These are phyloP conservation scores for Iris pallida DNA, from an alignment of 116 monocot species.

Conservation along the genomic window DNA sequence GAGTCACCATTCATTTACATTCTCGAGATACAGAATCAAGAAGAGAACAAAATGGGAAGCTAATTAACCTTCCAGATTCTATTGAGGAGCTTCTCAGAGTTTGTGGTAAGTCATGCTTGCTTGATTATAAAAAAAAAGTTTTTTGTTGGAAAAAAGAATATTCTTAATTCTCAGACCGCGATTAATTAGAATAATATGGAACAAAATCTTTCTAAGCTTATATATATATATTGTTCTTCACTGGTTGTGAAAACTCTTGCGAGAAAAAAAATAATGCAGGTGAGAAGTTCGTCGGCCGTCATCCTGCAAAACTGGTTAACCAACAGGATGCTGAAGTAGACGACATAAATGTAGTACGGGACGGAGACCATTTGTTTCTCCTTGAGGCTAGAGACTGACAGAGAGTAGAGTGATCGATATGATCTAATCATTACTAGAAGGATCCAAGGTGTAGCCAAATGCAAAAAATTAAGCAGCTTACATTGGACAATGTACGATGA, in stretches of 20 bases:
- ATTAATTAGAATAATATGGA: too few species aligned
- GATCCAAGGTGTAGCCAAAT: not conserved
- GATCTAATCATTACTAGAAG: not conserved
- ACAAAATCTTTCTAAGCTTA: too few species aligned
- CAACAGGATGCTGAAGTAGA: constrained; percentile 18
- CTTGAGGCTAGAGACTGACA: not conserved
- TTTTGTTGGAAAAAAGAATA: not conserved
- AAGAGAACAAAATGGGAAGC: constrained; percentile 26
- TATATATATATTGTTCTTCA: too few species aligned
- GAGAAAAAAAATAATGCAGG: constrained; percentile 10
- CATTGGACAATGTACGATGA: too few species aligned
- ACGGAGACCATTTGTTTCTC: constrained; percentile 19
- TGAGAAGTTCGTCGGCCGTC: constrained; percentile 17
- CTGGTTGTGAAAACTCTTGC: not conserved
- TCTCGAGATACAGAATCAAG: constrained; percentile 1
- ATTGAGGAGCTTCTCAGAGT: constrained; percentile 47
- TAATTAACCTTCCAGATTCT: constrained; percentile 50
- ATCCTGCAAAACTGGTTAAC: constrained; percentile 13
- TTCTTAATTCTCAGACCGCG: too few species aligned
- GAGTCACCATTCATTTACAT: constrained; percentile 43
- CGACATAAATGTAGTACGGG: constrained; percentile 12
- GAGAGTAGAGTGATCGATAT: not conserved
- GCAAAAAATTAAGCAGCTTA: too few species aligned
- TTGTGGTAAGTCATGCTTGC: constrained; percentile 41
- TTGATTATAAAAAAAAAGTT: not conserved